Evolutionary conservation across 1,284 basidiomycete genomes (phyloP), one percentile per base, ranked within the genome.

Genomic region (Omphalotus olearius): DNA sequence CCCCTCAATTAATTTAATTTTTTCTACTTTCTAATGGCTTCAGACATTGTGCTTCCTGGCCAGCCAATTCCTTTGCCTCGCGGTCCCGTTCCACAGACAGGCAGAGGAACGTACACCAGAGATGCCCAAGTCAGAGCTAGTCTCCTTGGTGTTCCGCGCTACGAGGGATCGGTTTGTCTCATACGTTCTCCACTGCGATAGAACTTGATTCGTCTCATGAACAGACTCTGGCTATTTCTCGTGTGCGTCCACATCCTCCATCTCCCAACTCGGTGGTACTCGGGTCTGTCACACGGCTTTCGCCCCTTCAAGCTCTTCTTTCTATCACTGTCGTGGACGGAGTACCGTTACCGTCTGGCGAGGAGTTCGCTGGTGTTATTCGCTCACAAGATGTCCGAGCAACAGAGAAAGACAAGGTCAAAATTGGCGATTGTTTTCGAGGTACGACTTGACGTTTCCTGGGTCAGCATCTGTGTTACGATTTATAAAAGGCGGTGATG

Each of bases 321-420:
- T 87, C 90, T 1, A 94, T 99, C 58, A 83, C 88, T 35, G 87
- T 95, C 11, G 93, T 98, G 26, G 92, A 97, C 63, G 91, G 88
- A 16, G 75, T 88, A n/a, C 93, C 95, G 1, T 77, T 95, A 23
- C 88, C 92, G 18, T 75, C 80, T 38, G 88, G 88, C n/a, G 93
- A 95, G 69, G 94, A 98, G 59, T 98, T 97, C 60, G 87, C 83
- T 0, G 96, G 96, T 11, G 87, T 98, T 6, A 91, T 99, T 54
- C 83, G 96, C 30, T 76, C 83, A 3, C 91, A 96, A 67, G 97
- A 99, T 68, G 85, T 97, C n/a, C 72, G 93, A 44, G 85, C 87
- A 25, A 95, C 93, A 1, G 93, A 97, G 64, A 91, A 92, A 62
- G 93, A 96, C 72, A 91, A 88, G 66, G 81, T 98, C 54, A 95